Percentiles rank a stretch among this genome's conserved stretches.
These are phyloP conservation scores for Colletotrichum tropicale DNA, from an alignment of 2,329 filamentous ascomycete species.

Conservation along the genomic window DNA sequence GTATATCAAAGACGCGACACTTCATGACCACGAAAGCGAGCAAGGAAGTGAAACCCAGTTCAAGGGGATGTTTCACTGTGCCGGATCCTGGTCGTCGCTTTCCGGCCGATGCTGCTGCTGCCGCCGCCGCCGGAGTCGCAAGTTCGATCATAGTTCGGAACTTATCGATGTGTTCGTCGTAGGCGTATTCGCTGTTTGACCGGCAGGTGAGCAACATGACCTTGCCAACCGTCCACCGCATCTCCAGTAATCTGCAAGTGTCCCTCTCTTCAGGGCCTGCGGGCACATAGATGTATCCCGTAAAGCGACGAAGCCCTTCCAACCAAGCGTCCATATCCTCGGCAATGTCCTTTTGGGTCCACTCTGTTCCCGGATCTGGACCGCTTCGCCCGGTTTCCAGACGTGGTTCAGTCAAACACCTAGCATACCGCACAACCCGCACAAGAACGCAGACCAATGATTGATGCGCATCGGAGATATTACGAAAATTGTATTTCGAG, in stretches of 20 bases:
- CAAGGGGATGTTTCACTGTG: neutral
- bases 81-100: neutral
- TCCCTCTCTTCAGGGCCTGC: neutral
- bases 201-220: neutral
- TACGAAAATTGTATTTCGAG: neutral
- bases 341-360: neutral
- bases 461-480: constrained; percentile 31
- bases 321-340: neutral
- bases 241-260: neutral
- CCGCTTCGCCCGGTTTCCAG: neutral
- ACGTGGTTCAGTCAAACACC: constrained; percentile 25
- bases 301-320: neutral
- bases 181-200: constrained; percentile 17
- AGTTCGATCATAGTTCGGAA: constrained; percentile 23
- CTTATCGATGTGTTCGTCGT: constrained; percentile 31
- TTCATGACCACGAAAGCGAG: neutral
- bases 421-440: constrained; percentile 31
- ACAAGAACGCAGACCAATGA: constrained; percentile 29
- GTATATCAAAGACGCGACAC: neutral
- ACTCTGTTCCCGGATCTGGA: neutral
- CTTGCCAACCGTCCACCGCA: neutral
- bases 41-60: neutral
- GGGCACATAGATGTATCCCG: neutral
- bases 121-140: neutral
- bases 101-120: neutral